phyloP scores from a whole-genome alignment of 1,284 basidiomycete genomes.

The Erythrobasidium hasegawianum region DNA sequence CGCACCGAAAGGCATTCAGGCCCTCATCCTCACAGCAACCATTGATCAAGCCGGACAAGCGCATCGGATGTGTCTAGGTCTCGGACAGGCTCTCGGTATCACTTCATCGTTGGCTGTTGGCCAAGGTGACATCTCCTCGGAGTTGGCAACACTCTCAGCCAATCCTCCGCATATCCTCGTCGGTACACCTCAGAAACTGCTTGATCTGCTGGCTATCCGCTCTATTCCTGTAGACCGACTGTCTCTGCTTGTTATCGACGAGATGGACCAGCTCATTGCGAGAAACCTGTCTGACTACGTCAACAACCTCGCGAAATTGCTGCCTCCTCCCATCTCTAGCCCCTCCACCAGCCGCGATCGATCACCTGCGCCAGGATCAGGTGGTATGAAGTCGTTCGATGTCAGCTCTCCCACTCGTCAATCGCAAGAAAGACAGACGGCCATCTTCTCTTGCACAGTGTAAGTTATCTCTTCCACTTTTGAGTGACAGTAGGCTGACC shows the following conservation, averaged over 20 bases:
- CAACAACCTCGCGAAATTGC: constrained; percentile 79
- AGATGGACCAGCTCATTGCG: constrained; percentile 95
- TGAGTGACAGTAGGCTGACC: too few relatives aligned
- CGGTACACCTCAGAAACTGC: constrained; percentile 92
- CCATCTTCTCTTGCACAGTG: constrained; percentile 71
- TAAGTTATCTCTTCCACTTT: too few relatives aligned
- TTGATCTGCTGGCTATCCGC: constrained; percentile 80
- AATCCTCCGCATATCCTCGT: constrained; percentile 91
- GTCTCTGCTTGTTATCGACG: constrained; percentile 87
- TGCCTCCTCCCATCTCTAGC: constrained; percentile 64
- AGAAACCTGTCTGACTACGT: constrained; percentile 94
- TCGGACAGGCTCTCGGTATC: constrained; percentile 85
- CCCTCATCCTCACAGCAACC: constrained; percentile 91
- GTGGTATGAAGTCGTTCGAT: constrained; percentile 36
- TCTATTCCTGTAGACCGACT: constrained; percentile 75
- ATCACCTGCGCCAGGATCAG: constrained; percentile 32
- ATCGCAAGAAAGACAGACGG: constrained; percentile 77
- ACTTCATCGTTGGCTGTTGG: constrained; percentile 82
- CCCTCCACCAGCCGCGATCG: constrained; percentile 17
- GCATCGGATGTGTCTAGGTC: constrained; percentile 90
- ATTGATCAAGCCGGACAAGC: constrained; percentile 98
- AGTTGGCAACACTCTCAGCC: constrained; percentile 75
- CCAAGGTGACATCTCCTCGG: constrained; percentile 64
- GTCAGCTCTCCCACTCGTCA: constrained; percentile 42
- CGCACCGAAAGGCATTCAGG: constrained; percentile 71